Conservation (phyloP, 805 yeast genomes). For the Candida ovalis region DNA sequence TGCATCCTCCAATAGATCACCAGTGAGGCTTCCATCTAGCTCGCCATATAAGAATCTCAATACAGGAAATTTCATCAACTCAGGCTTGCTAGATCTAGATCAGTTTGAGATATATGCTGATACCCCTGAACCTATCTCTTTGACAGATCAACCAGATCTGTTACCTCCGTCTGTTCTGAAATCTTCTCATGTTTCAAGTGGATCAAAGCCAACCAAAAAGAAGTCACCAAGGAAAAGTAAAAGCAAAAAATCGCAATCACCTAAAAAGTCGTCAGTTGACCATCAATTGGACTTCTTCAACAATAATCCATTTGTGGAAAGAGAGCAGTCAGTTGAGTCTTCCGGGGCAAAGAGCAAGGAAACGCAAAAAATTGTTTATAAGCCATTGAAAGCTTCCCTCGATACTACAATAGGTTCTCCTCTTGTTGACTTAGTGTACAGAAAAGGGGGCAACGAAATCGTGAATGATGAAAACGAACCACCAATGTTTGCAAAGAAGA, state of each 20-base stretch:
- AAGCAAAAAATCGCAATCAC: slow-evolving; percentile 5
- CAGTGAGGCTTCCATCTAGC: neutral
- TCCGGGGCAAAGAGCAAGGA: neutral
- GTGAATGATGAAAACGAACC: slow-evolving; percentile 7
- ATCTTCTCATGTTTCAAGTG: neutral
- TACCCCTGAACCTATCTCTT: slow-evolving; percentile 1
- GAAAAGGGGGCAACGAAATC: neutral
- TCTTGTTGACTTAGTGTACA: neutral
- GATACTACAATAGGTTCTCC: slow-evolving; percentile 1
- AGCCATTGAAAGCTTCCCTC: neutral
- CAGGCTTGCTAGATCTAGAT: slow-evolving; percentile 9
- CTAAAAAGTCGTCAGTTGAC: slow-evolving; percentile 5
- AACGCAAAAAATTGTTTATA: neutral
- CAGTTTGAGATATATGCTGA: slow-evolving; percentile 13
- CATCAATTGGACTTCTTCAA: slow-evolving; percentile 12
- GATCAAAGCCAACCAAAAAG: slow-evolving; percentile 5
- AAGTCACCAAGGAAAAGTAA: slow-evolving; percentile 13
- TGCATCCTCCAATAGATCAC: neutral
- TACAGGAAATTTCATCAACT: slow-evolving; percentile 2
- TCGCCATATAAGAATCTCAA: slow-evolving; percentile 6
- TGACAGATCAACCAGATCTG: neutral
- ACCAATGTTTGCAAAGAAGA: slow-evolving; percentile 1
- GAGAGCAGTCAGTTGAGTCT: neutral
- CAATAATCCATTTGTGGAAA: slow-evolving; percentile 6
- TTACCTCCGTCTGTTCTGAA: too few species aligned